Evolutionary conservation across 306 rosid species (phyloP).

Genomic region (Hippophae tibetana): DNA sequence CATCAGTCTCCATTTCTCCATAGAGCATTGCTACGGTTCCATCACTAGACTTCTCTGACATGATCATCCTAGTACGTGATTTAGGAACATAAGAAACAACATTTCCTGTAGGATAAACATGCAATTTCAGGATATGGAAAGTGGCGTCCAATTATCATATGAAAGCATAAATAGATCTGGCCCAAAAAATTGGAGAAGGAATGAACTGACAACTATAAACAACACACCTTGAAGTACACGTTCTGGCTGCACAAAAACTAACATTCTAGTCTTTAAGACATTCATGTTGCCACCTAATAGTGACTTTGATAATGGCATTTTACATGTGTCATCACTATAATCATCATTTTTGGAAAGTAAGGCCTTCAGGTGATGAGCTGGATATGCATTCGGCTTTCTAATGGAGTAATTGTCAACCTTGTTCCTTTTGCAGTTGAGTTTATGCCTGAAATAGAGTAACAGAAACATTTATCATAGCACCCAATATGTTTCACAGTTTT

Average conservation of each 20-base stretch:
- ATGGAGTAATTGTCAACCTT: conserved; percentile 37
- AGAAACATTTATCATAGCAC: conserved; percentile 2
- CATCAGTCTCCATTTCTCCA: conserved; percentile 54
- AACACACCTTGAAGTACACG: conserved; percentile 64
- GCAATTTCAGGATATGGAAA: conserved; percentile 19
- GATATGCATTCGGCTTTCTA: conserved; percentile 38
- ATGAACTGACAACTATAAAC: conserved; percentile 8
- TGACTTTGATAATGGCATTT: conserved; percentile 60
- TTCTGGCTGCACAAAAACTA: conserved; percentile 43
- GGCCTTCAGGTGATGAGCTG: conserved; percentile 25
- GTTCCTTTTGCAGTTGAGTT: conserved; percentile 61
- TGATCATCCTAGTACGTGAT: conserved; percentile 55
- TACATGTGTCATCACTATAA: conserved; percentile 43
- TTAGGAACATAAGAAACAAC: conserved; percentile 30
- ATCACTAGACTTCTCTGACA: conserved; percentile 84
- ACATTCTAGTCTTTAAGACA: conserved; percentile 54
- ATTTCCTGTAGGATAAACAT: conserved; percentile 45
- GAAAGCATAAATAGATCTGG: not conserved
- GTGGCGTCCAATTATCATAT: conserved; percentile 14
- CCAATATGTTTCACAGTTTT: not conserved
- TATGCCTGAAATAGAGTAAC: conserved; percentile 45
- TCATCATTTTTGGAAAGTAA: conserved; percentile 44
- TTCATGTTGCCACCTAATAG: conserved; percentile 80
- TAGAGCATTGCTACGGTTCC: conserved; percentile 79
- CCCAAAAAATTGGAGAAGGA: not conserved